These are phyloP conservation scores for Heliocybe sulcata DNA, from an alignment of 1,284 basidiomycete genomes.

Conservation along the genomic window DNA sequence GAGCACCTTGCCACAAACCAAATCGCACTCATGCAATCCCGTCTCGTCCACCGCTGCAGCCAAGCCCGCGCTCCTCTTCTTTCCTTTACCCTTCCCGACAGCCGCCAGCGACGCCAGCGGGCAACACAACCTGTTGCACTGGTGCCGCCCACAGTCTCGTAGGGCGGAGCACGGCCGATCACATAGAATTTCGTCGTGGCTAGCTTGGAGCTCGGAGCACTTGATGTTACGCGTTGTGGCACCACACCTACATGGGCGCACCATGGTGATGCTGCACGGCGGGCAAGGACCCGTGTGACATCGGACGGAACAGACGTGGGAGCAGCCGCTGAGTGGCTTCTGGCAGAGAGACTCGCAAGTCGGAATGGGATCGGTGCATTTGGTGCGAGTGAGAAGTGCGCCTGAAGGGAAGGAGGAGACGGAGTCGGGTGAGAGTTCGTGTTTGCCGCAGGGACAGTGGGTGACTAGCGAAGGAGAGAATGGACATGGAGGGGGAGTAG, in stretches of 20 bases:
- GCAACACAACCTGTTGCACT: constrained; percentile 79
- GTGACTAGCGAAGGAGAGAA: constrained; percentile 60
- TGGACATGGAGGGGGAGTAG: constrained; percentile 57
- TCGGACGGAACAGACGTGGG: constrained; percentile 54
- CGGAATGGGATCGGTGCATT: constrained; percentile 72
- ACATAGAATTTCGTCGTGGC: constrained; percentile 60
- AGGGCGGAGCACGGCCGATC: constrained; percentile 70
- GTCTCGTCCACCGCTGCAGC: constrained; percentile 43
- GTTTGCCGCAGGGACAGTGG: constrained; percentile 78
- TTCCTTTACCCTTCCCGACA: constrained; percentile 50
- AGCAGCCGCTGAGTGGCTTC: constrained; percentile 55
- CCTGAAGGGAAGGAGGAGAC: constrained; percentile 24
- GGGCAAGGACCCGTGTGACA: constrained; percentile 68
- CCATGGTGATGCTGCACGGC: constrained; percentile 62
- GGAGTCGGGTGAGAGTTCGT: constrained; percentile 36
- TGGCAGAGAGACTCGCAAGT: constrained; percentile 69
- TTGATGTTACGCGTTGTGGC: constrained; percentile 44
- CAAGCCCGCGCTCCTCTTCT: constrained; percentile 29
- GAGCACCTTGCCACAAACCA: constrained; percentile 69
- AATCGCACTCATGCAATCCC: constrained; percentile 73
- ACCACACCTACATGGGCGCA: constrained; percentile 78
- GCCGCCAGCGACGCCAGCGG: constrained; percentile 64
- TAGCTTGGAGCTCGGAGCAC: constrained; percentile 38
- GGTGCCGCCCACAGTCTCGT: constrained; percentile 75
- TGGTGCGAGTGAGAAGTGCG: constrained; percentile 35